These are phyloP conservation scores for Knoxdaviesia capensis DNA, from an alignment of 2,329 filamentous ascomycete species.

Conservation along the genomic window DNA sequence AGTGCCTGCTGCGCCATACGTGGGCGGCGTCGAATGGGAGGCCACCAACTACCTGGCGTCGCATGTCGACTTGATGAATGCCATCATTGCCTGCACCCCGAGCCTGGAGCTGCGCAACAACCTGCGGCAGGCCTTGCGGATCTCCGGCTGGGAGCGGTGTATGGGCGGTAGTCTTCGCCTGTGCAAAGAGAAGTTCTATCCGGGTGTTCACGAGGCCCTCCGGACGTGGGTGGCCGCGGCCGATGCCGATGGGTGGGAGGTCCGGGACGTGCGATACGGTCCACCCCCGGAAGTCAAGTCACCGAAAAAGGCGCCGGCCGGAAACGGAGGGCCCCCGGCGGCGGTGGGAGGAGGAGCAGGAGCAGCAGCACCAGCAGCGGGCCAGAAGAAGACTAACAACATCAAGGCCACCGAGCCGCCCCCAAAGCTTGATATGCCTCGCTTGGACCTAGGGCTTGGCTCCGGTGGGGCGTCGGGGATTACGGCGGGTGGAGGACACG, in stretches of 20 bases:
- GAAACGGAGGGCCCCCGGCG: no score
- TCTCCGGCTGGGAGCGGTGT: conserved; percentile 79
- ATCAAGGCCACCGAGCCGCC: conserved; percentile 21
- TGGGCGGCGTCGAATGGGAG: conserved; percentile 96
- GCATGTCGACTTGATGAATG: conserved; percentile 84
- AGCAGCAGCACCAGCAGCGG: conserved; percentile 11
- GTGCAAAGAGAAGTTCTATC: conserved; percentile 97
- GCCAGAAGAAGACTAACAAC: conserved; percentile 20
- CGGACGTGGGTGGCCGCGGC: conserved; percentile 82
- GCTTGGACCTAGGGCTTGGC: conserved; percentile 27
- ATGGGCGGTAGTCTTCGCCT: conserved; percentile 70
- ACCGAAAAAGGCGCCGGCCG: conserved; percentile 17
- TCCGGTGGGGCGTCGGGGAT: not conserved
- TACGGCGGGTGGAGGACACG: not conserved
- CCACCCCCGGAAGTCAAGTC: conserved; percentile 27
- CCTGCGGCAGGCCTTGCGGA: conserved; percentile 56
- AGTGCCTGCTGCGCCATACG: conserved; percentile 84
- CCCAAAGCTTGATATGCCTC: conserved; percentile 41
- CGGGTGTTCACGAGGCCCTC: conserved; percentile 71
- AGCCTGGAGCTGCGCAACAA: conserved; percentile 49
- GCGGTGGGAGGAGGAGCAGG: not conserved
- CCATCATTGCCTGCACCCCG: conserved; percentile 64
- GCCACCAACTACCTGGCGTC: conserved; percentile 90
- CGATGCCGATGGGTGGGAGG: conserved; percentile 72
- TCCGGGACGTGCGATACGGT: conserved; percentile 60